Evolutionary conservation across 768 basidiomycete genomes (phyloP), one percentile per base, ranked within the genome.

Genomic region (Porphyrellus cyaneotinctus): DNA sequence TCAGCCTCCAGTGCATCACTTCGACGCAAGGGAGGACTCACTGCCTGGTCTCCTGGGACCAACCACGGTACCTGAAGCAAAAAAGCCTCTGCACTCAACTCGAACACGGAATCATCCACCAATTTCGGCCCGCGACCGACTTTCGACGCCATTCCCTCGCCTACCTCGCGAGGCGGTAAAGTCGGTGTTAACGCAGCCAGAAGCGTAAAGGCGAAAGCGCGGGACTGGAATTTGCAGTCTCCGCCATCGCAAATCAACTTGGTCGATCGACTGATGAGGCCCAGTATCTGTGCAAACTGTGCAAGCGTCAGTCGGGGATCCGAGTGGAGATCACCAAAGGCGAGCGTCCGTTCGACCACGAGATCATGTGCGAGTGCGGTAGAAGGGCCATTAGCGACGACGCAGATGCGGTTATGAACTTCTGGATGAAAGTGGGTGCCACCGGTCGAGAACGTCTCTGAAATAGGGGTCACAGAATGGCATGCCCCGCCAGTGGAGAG

Each of bases 221-320:
- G 53, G 8, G 60, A 55, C 39, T 59, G 53, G 35, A 38, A 63
- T n/a, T 23, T 41, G 15, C 57, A 62, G 12, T 56, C 57, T 1
- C 61, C 58, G 0, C 38, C 53, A 5, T 51, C 47, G 42, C 47
- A 61, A 1, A 52, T 20, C 18, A 52, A 2, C 49, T 26, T 39
- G 8, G 49, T 58, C 35, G 41, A 23, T 10, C 41, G 47, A 35
- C 60, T 52, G 17, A 54, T 38, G 17, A 62, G 42, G 4, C 28
- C 47, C 12, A 42, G 41, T 6, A 42, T 42, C 23, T 26, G 41
- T 4, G 41, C 23, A 26, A 42, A n/a, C 8, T 24, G 14, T 7
- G 42, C 43, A 24, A 62, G 53, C 0, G 51, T 38, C 3, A 62
- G 41, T 5, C 22, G 9, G 20, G n/a, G 30, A 2, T 11, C 2